Base-by-base conservation (phyloP, 805 yeast genomes). In the Ogataea siamensis region DNA sequence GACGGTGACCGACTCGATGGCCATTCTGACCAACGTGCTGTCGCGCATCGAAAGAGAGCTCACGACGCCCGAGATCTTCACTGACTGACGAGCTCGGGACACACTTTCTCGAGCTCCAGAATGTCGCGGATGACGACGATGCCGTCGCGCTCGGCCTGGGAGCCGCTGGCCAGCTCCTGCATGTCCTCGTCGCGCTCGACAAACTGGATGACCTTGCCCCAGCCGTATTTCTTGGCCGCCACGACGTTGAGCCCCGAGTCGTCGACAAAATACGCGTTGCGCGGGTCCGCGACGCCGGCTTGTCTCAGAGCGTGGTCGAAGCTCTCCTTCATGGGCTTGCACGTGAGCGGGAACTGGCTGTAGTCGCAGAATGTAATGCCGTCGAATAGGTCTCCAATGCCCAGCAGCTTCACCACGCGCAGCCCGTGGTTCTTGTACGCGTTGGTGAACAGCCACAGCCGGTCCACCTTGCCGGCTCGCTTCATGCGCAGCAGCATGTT, bases 321-420 rank as follows among this genome's bases (percentile, higher is more conserved):
- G 52, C 81, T 78, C 37, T 64, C 68, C 13, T 68, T 64, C 78
- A 85, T 86, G n/a, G 99, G 99, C 64, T 91, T 91, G 65, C 98
- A 93, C 21, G 82, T 64, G 41, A 91, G 70, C 5, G 83, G 81
- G 39, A 76, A 78, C 34, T 67, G 54, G 33, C 78, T 67, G 57
- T 93, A 93, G 64, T 93, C 95, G 64, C 99, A 93, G 62, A 68
- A 91, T 1, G 97, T 87, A 49, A 93, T 72, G 0, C 99, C 99
- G 49, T 91, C 98, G 57, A 93, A 89, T 38, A 87, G 57, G 58
- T 89, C 96, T n/a, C 91, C 97, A 19, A 91, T 60, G 2, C 96
- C 97, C 33, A 91, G 67, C 32, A 91, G 68, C 28, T 79, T 72
- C 13, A 88, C 71, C 20, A 87, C 95, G 34, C 97, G 71, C 30